Base-by-base conservation (phyloP, 1,284 basidiomycete genomes). In the Cryptococcus depauperatus region DNA sequence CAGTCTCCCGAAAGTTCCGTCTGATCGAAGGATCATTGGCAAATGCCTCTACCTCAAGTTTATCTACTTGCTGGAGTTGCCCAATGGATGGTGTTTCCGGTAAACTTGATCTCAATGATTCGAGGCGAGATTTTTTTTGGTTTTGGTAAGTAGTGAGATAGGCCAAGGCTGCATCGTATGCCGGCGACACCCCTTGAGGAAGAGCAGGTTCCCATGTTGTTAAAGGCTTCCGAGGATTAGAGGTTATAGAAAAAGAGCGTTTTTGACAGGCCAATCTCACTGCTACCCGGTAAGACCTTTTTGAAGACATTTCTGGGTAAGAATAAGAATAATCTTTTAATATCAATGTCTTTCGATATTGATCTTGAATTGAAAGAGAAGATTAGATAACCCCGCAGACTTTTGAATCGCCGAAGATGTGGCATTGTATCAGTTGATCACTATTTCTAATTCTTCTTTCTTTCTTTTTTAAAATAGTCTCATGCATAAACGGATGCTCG, bases 121-220 rank as follows among this genome's bases (percentile, higher is more conserved):
- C 27, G 4, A 57, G 40, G 30, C 52, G 46, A 9, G 48, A 27
- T 1, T 52, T 35, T 7, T 50, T 34, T 3, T 23, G 34, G 8
- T 44, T 27, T 27, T 50, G 52, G 41, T 61, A 50, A 13, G 42
- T 16, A 9, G 43, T 29, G 33, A 71, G 55, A 47, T 55, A 66
- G 14, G 52, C 51, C 34, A 71, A 58, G 7, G 69, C 66, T 10
- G 54, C 55, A 47, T 71, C 68, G 60, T 71, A 71, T 9, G 66
- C 68, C 25, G 61, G 56, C 16, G 60, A 60, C 16, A 44, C 41
- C 23, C 69, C 67, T 13, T 49, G 40, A n/a, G 62, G 57, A 33
- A 71, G 51, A 28, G 62, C 60, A 9, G 64, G 69, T 33, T 58
- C 53, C 50, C 61, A 69, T 19, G 47, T 41, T 16, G 50, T 42